phyloP scores from a whole-genome alignment of 139 green algal species.

The Micractinium sp. region DNA sequence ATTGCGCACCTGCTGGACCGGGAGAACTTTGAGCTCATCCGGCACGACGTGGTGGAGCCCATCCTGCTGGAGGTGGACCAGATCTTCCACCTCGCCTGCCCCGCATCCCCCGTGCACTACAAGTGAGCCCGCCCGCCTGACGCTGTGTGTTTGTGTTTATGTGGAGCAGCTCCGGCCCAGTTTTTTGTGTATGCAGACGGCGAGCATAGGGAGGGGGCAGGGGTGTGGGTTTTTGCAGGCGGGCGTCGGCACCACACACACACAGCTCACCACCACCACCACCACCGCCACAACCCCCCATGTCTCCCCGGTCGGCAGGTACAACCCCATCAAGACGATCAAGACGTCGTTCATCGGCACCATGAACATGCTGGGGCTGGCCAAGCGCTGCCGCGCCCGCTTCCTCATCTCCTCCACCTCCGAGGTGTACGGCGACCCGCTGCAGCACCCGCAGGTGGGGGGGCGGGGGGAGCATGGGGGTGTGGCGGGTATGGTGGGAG shows the following conservation, averaged over 20 bases:
- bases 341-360: constrained; percentile 99
- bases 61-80: constrained; percentile 98
- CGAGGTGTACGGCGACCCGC: constrained; percentile 98
- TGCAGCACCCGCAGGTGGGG: constrained; percentile 94
- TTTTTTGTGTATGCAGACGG: too few species aligned
- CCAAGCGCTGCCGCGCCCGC: constrained; percentile 91
- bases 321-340: constrained; percentile 99
- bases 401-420: constrained; percentile 95
- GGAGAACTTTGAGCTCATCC: constrained; percentile 97
- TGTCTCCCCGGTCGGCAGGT: constrained; percentile 62
- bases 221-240: too few species aligned
- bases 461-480: too few species aligned
- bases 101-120: constrained; percentile 97
- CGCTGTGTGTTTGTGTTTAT: too few species aligned
- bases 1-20: constrained; percentile 88
- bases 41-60: constrained; percentile 96
- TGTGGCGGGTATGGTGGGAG: too few species aligned
- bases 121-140: background rate
- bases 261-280: too few species aligned
- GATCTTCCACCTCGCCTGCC: constrained; percentile 98
- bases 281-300: too few species aligned
- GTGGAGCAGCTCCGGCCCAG: too few species aligned
- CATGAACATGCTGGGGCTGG: constrained; percentile 99
- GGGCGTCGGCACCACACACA: too few species aligned
- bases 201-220: too few species aligned